Percentiles rank a stretch among this genome's conserved stretches.
phyloP scores from a whole-genome alignment of 1,284 basidiomycete species.

The Phlebopus sp. region DNA sequence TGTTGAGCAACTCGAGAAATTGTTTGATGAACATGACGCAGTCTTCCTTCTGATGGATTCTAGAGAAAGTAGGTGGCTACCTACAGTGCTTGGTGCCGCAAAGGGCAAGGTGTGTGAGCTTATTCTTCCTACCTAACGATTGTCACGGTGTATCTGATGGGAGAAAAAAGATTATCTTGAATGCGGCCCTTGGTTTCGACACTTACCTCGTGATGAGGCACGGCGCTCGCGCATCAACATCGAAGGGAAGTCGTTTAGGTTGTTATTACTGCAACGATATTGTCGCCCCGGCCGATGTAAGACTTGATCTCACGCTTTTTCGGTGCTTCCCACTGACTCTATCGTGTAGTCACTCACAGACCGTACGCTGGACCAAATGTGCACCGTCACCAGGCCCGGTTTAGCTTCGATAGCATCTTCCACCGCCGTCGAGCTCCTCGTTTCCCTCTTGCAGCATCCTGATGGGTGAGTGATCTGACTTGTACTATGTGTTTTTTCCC shows the following conservation, averaged over 20 bases:
- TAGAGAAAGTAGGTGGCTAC: slow-evolving; percentile 93
- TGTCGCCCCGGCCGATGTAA: slow-evolving; percentile 90
- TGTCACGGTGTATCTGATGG: slow-evolving; percentile 1
- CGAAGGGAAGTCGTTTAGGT: slow-evolving; percentile 55
- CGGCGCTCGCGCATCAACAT: slow-evolving; percentile 58
- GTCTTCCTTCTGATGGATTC: slow-evolving; percentile 98
- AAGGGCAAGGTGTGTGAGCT: slow-evolving; percentile 68
- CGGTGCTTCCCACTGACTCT: background rate
- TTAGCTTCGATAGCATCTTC: slow-evolving; percentile 91
- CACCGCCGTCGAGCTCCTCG: slow-evolving; percentile 89
- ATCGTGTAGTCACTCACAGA: slow-evolving; percentile 80
- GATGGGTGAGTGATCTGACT: slow-evolving; percentile 56
- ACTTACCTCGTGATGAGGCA: slow-evolving; percentile 97
- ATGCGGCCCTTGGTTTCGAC: slow-evolving; percentile 95
- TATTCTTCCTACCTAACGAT: background rate
- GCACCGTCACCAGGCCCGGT: slow-evolving; percentile 96
- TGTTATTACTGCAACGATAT: slow-evolving; percentile 99
- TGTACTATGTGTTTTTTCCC: background rate
- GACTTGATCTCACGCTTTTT: slow-evolving; percentile 27
- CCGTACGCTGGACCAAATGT: slow-evolving; percentile 97
- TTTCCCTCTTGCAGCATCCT: slow-evolving; percentile 88
- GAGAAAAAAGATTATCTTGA: slow-evolving; percentile 77
- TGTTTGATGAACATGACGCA: slow-evolving; percentile 85
- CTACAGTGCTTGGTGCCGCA: slow-evolving; percentile 81
- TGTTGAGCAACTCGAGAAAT: slow-evolving; percentile 68